Conservation (phyloP, 306 rosid genomes). For the Citrullus mucosospermus region DNA sequence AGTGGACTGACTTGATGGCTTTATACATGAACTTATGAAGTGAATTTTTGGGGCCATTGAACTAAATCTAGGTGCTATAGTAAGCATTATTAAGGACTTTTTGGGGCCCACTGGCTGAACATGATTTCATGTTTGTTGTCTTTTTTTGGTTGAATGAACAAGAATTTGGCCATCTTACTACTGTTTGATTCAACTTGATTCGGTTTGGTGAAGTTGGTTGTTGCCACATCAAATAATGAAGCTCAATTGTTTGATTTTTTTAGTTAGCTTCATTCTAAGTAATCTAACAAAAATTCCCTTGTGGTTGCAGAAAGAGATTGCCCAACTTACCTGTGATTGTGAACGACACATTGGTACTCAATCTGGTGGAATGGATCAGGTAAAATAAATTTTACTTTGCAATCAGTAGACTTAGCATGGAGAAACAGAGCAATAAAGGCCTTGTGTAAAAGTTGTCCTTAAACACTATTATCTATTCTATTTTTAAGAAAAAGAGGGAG, state of each 20-base stretch:
- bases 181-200: background rate
- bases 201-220: background rate
- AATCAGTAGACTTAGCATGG: background rate
- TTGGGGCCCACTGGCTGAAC: background rate
- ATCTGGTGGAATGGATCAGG: constrained; percentile 99
- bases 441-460: background rate
- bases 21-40: background rate
- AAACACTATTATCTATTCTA: background rate
- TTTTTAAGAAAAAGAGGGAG: background rate
- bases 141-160: background rate
- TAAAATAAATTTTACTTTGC: constrained; percentile 9
- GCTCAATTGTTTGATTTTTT: background rate
- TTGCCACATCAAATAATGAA: background rate
- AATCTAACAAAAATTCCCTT: constrained; percentile 19
- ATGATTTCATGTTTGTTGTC: background rate
- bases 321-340: constrained; percentile 85
- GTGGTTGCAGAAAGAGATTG: constrained; percentile 73
- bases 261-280: background rate
- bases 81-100: background rate
- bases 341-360: constrained; percentile 95
- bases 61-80: background rate
- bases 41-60: background rate
- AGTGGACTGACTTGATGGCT: background rate
- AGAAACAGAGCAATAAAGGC: background rate
- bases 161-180: background rate